Conservation (phyloP, 1,284 basidiomycete species). For the Meira nashicola region DNA sequence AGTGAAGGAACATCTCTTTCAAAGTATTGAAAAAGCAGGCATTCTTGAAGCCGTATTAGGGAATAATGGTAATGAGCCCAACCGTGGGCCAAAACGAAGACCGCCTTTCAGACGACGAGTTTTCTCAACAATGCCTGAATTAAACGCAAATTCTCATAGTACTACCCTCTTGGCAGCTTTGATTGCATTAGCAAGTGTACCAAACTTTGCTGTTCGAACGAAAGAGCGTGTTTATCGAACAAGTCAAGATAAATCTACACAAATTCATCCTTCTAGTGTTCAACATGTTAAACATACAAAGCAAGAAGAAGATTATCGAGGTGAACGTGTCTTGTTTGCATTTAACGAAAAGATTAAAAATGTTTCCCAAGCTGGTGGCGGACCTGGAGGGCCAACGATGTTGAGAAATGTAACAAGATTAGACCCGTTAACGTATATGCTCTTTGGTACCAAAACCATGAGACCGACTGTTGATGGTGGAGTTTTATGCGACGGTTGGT, state of each 20-base stretch:
- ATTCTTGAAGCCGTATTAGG: slow-evolving; percentile 37
- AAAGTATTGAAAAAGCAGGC: slow-evolving; percentile 67
- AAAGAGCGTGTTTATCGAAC: slow-evolving; percentile 72
- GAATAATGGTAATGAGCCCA: slow-evolving; percentile 15
- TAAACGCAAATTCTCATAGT: slow-evolving; percentile 64
- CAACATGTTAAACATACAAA: slow-evolving; percentile 59
- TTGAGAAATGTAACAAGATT: slow-evolving; percentile 65
- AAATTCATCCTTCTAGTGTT: slow-evolving; percentile 51
- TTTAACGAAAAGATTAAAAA: slow-evolving; percentile 74
- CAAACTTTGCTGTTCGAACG: slow-evolving; percentile 86
- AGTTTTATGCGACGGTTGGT: slow-evolving; percentile 78
- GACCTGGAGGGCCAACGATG: slow-evolving; percentile 57
- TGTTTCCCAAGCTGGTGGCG: slow-evolving; percentile 28
- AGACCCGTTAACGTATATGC: slow-evolving; percentile 83
- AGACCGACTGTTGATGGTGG: slow-evolving; percentile 51
- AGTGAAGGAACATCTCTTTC: slow-evolving; percentile 74
- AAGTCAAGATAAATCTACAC: slow-evolving; percentile 71
- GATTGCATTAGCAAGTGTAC: slow-evolving; percentile 79
- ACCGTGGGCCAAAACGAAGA: slow-evolving; percentile 21
- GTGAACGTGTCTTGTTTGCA: slow-evolving; percentile 71
- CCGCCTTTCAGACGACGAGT: slow-evolving; percentile 26
- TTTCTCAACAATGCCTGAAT: slow-evolving; percentile 57
- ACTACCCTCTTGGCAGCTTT: slow-evolving; percentile 77
- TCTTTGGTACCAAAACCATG: slow-evolving; percentile 83
- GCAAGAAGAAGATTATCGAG: slow-evolving; percentile 55